Percentiles rank a stretch among this genome's conserved stretches.
These are phyloP conservation scores for Tuber microsphaerosporum DNA, from an alignment of 495 filamentous ascomycete genomes.

Conservation along the genomic window DNA sequence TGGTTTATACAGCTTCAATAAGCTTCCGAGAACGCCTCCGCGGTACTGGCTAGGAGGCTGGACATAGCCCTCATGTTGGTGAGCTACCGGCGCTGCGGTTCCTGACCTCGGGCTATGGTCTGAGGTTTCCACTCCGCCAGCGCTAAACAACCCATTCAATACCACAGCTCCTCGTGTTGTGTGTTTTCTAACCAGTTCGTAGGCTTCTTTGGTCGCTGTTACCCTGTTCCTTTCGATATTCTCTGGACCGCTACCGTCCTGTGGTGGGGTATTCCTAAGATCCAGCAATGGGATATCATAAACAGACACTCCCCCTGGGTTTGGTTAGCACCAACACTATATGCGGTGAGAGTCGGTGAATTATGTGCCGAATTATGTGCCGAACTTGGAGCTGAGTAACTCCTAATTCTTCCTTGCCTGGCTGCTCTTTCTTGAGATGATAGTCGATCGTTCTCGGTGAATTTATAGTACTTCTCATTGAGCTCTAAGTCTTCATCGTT, in stretches of 20 bases:
- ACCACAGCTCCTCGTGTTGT: constrained; percentile 42
- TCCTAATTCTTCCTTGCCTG: constrained; percentile 29
- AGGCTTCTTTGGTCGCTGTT: constrained; percentile 45
- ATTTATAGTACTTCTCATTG: constrained; percentile 29
- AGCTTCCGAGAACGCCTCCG: constrained; percentile 65
- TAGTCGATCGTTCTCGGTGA: constrained; percentile 14
- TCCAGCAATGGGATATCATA: constrained; percentile 44
- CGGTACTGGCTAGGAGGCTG: constrained; percentile 63
- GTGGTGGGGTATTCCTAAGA: constrained; percentile 26
- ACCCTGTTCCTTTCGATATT: constrained; percentile 23
- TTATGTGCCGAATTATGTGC: constrained; percentile 22
- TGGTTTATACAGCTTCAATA: constrained; percentile 67
- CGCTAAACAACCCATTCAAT: constrained; percentile 15
- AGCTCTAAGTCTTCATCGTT: constrained; percentile 25
- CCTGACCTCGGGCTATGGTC: constrained; percentile 50
- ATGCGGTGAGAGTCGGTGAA: constrained; percentile 27
- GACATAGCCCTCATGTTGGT: constrained; percentile 54
- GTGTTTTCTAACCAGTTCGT: constrained; percentile 51
- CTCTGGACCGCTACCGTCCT: constrained; percentile 16
- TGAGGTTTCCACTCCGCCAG: constrained; percentile 16
- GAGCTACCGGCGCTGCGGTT: constrained; percentile 51
- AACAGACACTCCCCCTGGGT: constrained; percentile 28
- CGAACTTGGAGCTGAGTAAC: constrained; percentile 37
- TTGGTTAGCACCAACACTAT: constrained; percentile 19
- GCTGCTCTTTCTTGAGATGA: constrained; percentile 24